Evolutionary conservation across 2,329 filamentous ascomycete genomes (phyloP).

Genomic region (Penicillium olsonii): DNA sequence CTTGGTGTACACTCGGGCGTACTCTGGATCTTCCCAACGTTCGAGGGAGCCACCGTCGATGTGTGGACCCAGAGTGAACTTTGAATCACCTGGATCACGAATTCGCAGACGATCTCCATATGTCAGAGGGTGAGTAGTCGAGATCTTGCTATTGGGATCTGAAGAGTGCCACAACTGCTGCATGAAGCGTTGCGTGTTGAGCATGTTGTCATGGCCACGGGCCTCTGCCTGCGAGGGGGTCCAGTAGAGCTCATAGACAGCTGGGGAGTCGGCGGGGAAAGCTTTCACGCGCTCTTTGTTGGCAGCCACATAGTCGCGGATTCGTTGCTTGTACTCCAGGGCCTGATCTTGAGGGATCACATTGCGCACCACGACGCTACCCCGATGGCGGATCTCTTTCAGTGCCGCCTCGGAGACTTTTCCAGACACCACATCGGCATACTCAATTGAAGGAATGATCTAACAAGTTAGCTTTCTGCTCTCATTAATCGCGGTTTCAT

Average conservation of each 20-base stretch:
- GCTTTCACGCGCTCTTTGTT: constrained; percentile 59
- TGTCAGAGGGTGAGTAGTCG: constrained; percentile 61
- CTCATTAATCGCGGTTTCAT: neutral
- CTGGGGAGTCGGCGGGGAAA: constrained; percentile 66
- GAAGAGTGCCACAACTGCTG: constrained; percentile 66
- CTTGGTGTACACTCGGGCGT: constrained; percentile 70
- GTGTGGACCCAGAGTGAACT: constrained; percentile 72
- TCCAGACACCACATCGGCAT: constrained; percentile 41
- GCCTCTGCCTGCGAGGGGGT: constrained; percentile 67
- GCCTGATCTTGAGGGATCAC: constrained; percentile 67
- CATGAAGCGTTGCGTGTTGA: constrained; percentile 62
- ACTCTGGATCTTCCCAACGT: constrained; percentile 71
- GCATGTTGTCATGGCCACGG: constrained; percentile 65
- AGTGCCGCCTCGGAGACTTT: constrained; percentile 36
- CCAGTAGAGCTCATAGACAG: constrained; percentile 78
- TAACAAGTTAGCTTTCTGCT: constrained; percentile 16
- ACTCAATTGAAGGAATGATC: constrained; percentile 48
- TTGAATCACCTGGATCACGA: constrained; percentile 67
- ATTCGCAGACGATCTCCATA: constrained; percentile 75
- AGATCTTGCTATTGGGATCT: constrained; percentile 47
- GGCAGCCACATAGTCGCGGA: constrained; percentile 64
- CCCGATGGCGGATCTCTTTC: constrained; percentile 60
- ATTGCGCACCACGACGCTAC: constrained; percentile 64
- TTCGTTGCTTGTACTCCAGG: constrained; percentile 63
- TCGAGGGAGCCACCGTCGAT: constrained; percentile 74